These are phyloP conservation scores for Allantophomopsis cytisporea DNA, from an alignment of 2,329 filamentous ascomycete species.

Conservation along the genomic window DNA sequence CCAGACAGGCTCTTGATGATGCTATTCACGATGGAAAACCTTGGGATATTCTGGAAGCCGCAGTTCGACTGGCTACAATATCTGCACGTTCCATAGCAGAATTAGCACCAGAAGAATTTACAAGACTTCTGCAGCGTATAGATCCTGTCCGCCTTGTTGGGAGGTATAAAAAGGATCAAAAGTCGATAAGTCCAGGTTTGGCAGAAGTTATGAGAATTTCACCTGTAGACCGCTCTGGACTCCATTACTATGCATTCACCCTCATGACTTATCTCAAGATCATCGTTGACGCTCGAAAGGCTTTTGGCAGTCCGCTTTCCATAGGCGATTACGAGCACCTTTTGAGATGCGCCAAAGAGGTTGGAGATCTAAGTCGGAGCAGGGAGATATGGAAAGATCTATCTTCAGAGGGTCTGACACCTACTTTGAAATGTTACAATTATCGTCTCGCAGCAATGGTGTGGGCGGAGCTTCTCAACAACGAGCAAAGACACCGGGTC, in stretches of 20 bases:
- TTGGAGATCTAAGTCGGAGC: constrained; percentile 28
- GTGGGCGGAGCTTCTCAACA: constrained; percentile 27
- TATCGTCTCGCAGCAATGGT: constrained; percentile 33
- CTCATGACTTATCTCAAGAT: constrained; percentile 10
- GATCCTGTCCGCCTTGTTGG: constrained; percentile 40
- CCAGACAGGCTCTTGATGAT: neutral
- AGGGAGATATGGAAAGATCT: constrained; percentile 31
- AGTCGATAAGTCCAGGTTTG: constrained; percentile 32
- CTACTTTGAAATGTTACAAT: constrained; percentile 38
- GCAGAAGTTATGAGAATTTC: constrained; percentile 13
- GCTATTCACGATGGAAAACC: constrained; percentile 7
- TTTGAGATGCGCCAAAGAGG: constrained; percentile 32
- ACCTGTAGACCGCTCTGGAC: constrained; percentile 2
- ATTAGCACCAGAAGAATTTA: constrained; percentile 38
- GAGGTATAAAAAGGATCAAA: constrained; percentile 29
- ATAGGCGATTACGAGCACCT: constrained; percentile 36
- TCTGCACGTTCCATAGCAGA: neutral
- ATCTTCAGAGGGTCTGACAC: constrained; percentile 20
- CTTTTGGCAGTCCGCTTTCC: constrained; percentile 21
- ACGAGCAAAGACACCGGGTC: constrained; percentile 19
- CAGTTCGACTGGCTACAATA: constrained; percentile 3
- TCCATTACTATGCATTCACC: constrained; percentile 9
- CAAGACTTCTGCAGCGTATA: constrained; percentile 47
- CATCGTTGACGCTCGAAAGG: constrained; percentile 23
- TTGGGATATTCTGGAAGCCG: constrained; percentile 4